phyloP scores from a whole-genome alignment of 2,329 filamentous ascomycete genomes.

The Grosmannia clavigera region DNA sequence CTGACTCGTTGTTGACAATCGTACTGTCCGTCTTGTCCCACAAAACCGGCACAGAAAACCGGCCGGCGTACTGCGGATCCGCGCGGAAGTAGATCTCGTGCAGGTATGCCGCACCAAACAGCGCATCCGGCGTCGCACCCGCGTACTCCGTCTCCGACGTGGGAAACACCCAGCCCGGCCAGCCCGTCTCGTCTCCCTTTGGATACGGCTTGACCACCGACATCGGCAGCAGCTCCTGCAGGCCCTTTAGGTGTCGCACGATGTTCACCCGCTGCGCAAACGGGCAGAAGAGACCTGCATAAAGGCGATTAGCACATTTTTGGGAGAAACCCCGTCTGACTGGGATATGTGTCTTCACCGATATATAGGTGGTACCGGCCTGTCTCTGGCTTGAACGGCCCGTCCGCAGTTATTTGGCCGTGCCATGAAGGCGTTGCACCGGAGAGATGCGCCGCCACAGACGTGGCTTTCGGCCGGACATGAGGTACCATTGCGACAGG shows the following conservation, averaged over 20 bases:
- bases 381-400: constrained; percentile 15
- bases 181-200: constrained; percentile 50
- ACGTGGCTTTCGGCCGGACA: neutral
- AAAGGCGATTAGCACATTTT: neutral
- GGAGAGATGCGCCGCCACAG: constrained; percentile 12
- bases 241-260: constrained; percentile 43
- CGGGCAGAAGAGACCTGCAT: constrained; percentile 48
- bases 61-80: constrained; percentile 46
- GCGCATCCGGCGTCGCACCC: constrained; percentile 45
- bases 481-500: neutral
- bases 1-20: constrained; percentile 49
- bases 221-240: constrained; percentile 39
- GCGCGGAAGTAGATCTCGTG: constrained; percentile 51
- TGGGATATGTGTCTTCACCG: constrained; percentile 7
- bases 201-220: constrained; percentile 54
- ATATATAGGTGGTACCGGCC: constrained; percentile 18
- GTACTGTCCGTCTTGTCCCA: constrained; percentile 46
- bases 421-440: constrained; percentile 16
- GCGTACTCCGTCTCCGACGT: constrained; percentile 38
- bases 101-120: constrained; percentile 45
- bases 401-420: constrained; percentile 14
- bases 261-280: constrained; percentile 51
- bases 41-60: constrained; percentile 47
- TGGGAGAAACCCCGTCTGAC: neutral
- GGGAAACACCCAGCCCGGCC: constrained; percentile 52